Percentiles rank a stretch among this genome's conserved stretches.
These are phyloP conservation scores for Fusarium sp. DNA, from an alignment of 2,329 filamentous ascomycete genomes.

Conservation along the genomic window DNA sequence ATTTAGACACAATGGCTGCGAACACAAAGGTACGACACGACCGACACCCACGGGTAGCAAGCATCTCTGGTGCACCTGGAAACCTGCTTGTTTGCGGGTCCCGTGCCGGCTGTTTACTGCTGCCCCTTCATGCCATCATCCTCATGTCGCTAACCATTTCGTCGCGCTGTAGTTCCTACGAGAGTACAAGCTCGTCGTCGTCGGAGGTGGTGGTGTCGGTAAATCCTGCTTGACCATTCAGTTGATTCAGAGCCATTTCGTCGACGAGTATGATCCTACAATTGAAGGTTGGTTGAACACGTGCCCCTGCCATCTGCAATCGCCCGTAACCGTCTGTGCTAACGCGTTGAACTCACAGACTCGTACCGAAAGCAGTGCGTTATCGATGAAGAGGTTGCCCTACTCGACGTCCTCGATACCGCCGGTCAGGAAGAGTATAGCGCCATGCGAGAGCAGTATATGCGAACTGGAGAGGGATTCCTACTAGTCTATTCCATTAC, in stretches of 20 bases:
- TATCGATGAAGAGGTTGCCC: slow-evolving; percentile 96
- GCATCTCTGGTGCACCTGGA: not conserved
- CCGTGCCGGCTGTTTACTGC: not conserved
- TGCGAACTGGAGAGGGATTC: slow-evolving; percentile 98
- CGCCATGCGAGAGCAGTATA: slow-evolving; percentile 99
- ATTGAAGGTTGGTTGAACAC: slow-evolving; percentile 79
- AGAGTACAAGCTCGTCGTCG: slow-evolving; percentile 96
- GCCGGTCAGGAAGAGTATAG: slow-evolving; percentile 99
- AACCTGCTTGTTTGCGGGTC: not conserved
- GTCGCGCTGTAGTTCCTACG: slow-evolving; percentile 70
- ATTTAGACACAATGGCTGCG: slow-evolving; percentile 46
- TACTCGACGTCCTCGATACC: slow-evolving; percentile 97
- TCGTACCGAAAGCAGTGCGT: slow-evolving; percentile 99
- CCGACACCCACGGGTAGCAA: not conserved
- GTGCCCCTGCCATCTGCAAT: not conserved
- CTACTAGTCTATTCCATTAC: slow-evolving; percentile 98
- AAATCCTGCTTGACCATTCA: slow-evolving; percentile 99
- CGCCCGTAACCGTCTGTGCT: slow-evolving; percentile 31
- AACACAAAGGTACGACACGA: slow-evolving; percentile 47
- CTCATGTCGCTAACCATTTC: slow-evolving; percentile 30
- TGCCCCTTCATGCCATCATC: not conserved
- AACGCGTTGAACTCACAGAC: slow-evolving; percentile 62
- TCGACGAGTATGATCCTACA: slow-evolving; percentile 98
- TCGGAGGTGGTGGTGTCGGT: slow-evolving; percentile 96
- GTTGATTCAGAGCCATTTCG: slow-evolving; percentile 94